Conservation (phyloP, 495 filamentous ascomycete species). For the Xylaria telfairii region DNA sequence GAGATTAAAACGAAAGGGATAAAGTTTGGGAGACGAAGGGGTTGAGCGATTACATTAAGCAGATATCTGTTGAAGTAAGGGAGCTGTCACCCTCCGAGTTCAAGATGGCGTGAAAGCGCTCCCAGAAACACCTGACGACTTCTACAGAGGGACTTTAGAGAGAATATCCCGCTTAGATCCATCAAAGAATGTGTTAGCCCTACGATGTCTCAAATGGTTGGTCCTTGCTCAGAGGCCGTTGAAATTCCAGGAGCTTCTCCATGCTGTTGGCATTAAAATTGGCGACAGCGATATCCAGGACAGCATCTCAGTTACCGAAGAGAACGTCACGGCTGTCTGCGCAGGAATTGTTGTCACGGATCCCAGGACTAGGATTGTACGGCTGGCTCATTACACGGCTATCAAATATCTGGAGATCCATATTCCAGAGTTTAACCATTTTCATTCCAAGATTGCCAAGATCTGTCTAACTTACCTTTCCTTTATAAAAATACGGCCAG, state of each 20-base stretch:
- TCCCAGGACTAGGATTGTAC: background rate
- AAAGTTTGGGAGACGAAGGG: no score
- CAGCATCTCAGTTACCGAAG: background rate
- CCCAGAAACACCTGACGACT: background rate
- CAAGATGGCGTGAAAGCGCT: background rate
- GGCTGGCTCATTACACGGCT: slow-evolving; percentile 1
- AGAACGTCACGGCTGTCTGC: background rate
- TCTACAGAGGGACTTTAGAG: background rate
- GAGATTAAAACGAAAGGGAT: no score
- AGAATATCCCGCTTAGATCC: background rate
- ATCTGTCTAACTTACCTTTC: background rate
- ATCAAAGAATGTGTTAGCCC: background rate
- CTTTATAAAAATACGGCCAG: background rate
- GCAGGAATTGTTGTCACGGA: background rate
- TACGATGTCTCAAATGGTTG: background rate
- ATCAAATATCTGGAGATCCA: background rate
- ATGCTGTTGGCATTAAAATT: background rate
- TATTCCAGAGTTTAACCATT: background rate
- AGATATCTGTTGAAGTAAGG: no score
- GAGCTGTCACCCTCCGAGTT: no score
- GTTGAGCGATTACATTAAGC: no score
- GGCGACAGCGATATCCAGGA: background rate
- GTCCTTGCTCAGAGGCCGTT: slow-evolving; percentile 2
- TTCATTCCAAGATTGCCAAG: background rate
- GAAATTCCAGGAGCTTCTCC: background rate